These are phyloP conservation scores for Sarocladium oryzae DNA, from an alignment of 2,329 filamentous ascomycete species.

Conservation along the genomic window DNA sequence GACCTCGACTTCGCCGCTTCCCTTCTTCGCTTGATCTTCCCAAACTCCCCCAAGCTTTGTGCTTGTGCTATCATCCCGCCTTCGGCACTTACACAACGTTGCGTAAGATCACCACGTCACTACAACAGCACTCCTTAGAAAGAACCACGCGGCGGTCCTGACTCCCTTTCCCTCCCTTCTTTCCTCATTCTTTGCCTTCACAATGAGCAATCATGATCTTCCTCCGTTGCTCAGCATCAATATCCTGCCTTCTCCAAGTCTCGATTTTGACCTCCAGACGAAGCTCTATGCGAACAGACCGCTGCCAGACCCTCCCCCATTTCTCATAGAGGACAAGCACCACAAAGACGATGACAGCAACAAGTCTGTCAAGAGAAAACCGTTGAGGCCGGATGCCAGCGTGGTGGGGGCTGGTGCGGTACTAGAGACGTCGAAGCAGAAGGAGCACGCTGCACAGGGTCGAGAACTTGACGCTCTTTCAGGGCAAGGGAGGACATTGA, in stretches of 20 bases:
- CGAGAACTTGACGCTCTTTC: neutral
- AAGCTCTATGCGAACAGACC: conserved; percentile 15
- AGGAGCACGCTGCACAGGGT: neutral
- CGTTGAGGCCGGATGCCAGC: neutral
- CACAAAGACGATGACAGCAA: too few relatives aligned
- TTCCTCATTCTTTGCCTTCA: neutral
- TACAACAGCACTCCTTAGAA: neutral
- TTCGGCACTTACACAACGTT: conserved; percentile 3
- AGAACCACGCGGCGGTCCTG: neutral
- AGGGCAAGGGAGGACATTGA: neutral
- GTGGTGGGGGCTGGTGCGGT: neutral
- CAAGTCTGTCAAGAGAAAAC: conserved; percentile 1
- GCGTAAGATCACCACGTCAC: neutral
- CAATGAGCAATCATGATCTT: neutral
- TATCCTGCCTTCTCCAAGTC: neutral
- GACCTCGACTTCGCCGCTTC: too few relatives aligned
- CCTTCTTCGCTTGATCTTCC: neutral
- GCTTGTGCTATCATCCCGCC: neutral
- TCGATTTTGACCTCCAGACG: neutral
- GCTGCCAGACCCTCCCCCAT: conserved; percentile 15
- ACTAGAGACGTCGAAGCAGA: neutral
- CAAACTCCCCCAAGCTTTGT: neutral
- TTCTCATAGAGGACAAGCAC: too few relatives aligned
- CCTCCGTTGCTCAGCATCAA: neutral
- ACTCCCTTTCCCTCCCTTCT: neutral